These are phyloP conservation scores for Castanospermum australe DNA, from an alignment of 306 rosid species.

Conservation along the genomic window DNA sequence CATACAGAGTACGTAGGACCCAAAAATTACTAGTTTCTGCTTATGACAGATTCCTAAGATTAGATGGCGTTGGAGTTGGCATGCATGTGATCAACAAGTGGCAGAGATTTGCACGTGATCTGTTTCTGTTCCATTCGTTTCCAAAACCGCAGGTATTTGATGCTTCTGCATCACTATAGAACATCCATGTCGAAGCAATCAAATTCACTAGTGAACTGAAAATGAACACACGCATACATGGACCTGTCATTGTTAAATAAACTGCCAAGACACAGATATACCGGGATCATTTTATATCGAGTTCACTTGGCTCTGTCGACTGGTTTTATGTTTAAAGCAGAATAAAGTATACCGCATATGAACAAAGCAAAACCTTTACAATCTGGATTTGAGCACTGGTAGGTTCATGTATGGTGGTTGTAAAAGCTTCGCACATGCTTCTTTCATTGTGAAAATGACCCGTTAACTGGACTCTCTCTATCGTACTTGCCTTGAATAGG, in stretches of 20 bases:
- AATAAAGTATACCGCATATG: constrained; percentile 5
- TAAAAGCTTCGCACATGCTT: neutral
- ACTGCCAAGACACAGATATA: neutral
- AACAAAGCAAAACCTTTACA: constrained; percentile 4
- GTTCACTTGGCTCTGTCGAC: constrained; percentile 9
- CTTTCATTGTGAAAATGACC: neutral
- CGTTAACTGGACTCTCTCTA: neutral
- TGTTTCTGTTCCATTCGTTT: constrained; percentile 7
- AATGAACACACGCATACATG: neutral
- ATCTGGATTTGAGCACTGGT: neutral
- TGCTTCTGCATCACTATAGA: neutral
- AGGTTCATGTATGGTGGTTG: neutral
- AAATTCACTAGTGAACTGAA: neutral
- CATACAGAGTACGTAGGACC: constrained; percentile 9
- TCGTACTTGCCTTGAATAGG: neutral
- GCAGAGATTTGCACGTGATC: constrained; percentile 11
- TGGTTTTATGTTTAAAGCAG: neutral
- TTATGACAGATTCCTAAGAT: constrained; percentile 13
- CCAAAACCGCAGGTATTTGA: neutral
- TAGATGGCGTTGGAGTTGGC: neutral
- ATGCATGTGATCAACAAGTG: neutral
- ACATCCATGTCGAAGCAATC: neutral
- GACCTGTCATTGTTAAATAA: constrained; percentile 11
- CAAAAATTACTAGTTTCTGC: neutral
- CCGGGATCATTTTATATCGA: neutral